Evolutionary conservation across 2,329 filamentous ascomycete genomes (phyloP), one percentile per base, ranked within the genome.

Genomic region (Sordariomycetes sp.): DNA sequence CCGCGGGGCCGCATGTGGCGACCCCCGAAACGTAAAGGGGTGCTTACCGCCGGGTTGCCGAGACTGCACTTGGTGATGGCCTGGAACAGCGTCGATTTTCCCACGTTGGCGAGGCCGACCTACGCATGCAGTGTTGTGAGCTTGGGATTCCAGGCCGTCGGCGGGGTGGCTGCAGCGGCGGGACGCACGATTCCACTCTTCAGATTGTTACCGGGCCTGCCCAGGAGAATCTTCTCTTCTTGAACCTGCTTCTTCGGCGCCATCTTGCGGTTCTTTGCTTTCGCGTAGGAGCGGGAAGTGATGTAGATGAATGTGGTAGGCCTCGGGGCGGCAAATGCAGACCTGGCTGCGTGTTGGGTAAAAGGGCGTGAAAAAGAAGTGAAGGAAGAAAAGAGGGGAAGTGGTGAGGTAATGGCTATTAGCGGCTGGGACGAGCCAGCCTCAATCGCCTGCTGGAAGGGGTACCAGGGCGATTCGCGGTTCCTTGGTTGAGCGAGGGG

Each of bases 71-170:
- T 97, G 72, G 94, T 99, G 76, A 99, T 97, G 71, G 94, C 91
- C 81, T 99, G 95, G 85, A 99, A 99, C 68, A 99, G 86, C 37
- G 95, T 99, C 65, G 94, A 99, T 80, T 99, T 99, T 75, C 94
- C 94, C 67, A 99, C 95, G 76, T 99, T 99, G 75, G 94, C 94
- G 69, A 99, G 86, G 77, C 94, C 94, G 75, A 99, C 91, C 91
- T 96, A 69, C 67, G 67, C 55, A 58, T 59, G 59, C 60, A 46
- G 59, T 54, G 57, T 46, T 58, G 50, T 54, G 57, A 54, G 57
- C 51, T 58, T 48, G 50, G 51, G 50, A 22, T 25, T 54, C 57
- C 20, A 50, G 48, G 56, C 35, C 34, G 50, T 28, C 56, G 56
- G 51, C 32, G 48, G 43, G 56, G 51, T 24, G 32, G 48, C 32